phyloP scores from a whole-genome alignment of 73 alveolate species.

The Stentor roeselii region DNA sequence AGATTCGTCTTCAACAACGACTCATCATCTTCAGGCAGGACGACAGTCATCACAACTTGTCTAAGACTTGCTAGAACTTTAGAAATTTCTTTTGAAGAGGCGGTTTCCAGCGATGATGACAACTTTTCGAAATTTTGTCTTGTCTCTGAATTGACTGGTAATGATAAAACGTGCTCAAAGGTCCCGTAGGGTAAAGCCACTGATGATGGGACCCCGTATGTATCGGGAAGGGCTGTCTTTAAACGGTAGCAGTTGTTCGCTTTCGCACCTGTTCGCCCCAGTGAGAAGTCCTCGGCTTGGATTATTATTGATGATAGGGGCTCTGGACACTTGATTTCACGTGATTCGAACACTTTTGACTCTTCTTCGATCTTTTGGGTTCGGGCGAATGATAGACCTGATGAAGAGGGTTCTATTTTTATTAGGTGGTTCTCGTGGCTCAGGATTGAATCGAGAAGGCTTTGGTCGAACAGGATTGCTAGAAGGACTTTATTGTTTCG shows the following conservation, averaged over 20 bases:
- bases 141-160: background rate
- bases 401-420: background rate
- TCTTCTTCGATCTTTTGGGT: background rate
- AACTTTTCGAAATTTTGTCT: background rate
- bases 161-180: background rate
- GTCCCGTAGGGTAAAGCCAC: conserved; percentile 12
- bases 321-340: background rate
- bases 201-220: background rate
- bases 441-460: conserved; percentile 32
- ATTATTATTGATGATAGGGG: background rate
- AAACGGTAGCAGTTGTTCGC: background rate
- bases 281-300: background rate
- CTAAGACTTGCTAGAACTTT: background rate
- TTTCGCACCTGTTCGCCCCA: conserved; percentile 21
- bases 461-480: conserved; percentile 59
- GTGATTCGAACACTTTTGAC: background rate
- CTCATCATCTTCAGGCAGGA: background rate
- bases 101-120: background rate
- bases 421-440: conserved; percentile 24
- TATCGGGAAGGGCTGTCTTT: background rate
- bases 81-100: background rate
- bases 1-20: conserved; percentile 39
- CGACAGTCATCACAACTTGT: background rate
- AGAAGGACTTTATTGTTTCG: conserved; percentile 66
- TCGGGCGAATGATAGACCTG: background rate